These are phyloP conservation scores for Psilocybe cubensis DNA, from an alignment of 768 basidiomycete genomes.

Conservation along the genomic window DNA sequence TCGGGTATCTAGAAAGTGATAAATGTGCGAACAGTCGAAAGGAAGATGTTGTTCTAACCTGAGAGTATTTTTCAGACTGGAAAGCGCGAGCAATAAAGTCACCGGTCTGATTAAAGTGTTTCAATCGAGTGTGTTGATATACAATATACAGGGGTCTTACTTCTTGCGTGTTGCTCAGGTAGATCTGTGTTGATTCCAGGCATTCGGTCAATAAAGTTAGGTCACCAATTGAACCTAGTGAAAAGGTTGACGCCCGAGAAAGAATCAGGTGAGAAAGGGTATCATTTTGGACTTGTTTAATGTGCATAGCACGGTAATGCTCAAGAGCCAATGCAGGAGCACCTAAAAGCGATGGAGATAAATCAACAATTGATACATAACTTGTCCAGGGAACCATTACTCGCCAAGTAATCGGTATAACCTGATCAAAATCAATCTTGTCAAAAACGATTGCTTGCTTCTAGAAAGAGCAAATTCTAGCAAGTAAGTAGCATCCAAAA, in stretches of 20 bases:
- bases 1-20: slow-evolving; percentile 66
- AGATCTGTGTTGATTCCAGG: slow-evolving; percentile 80
- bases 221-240: slow-evolving; percentile 75
- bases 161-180: slow-evolving; percentile 79
- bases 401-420: slow-evolving; percentile 83
- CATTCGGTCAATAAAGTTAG: slow-evolving; percentile 77
- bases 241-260: slow-evolving; percentile 79
- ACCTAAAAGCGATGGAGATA: slow-evolving; percentile 45
- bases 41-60: slow-evolving; percentile 41
- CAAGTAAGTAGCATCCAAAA: slow-evolving; percentile 66
- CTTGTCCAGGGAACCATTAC: slow-evolving; percentile 11
- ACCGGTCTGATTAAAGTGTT: slow-evolving; percentile 51
- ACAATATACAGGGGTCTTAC: slow-evolving; percentile 27
- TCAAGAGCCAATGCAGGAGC: slow-evolving; percentile 74
- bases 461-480: slow-evolving; percentile 73
- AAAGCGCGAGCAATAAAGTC: slow-evolving; percentile 85
- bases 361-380: slow-evolving; percentile 3
- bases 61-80: slow-evolving; percentile 80
- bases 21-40: neutral
- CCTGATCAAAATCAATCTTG: slow-evolving; percentile 75
- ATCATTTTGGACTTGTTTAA: slow-evolving; percentile 89
- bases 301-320: slow-evolving; percentile 76
- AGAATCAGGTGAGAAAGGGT: slow-evolving; percentile 86
- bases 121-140: slow-evolving; percentile 2
- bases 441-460: slow-evolving; percentile 82